phyloP scores from a whole-genome alignment of 2,329 filamentous ascomycete species.

The Aspergillus pseudotamarii region DNA sequence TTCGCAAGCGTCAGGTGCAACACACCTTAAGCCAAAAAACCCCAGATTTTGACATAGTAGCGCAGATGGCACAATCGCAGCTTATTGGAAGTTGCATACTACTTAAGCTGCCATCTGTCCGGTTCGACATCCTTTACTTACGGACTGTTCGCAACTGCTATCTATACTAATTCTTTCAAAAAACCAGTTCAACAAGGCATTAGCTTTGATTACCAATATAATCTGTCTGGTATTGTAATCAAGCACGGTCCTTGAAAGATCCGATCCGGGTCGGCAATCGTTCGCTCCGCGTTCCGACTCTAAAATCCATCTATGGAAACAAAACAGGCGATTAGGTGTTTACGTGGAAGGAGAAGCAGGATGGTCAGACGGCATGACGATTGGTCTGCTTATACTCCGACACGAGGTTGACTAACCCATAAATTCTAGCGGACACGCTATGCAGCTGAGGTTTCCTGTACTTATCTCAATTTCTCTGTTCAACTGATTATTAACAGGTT shows the following conservation, averaged over 20 bases:
- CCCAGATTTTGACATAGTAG: not conserved
- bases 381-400: not conserved
- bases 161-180: not conserved
- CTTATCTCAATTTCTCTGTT: not conserved
- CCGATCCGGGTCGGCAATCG: constrained; percentile 1
- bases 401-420: not conserved
- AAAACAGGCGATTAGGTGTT: not conserved
- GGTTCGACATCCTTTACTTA: not conserved
- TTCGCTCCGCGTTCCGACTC: constrained; percentile 7
- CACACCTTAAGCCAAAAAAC: not conserved
- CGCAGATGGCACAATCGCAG: not conserved
- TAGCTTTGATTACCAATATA: not conserved
- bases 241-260: not conserved
- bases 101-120: not conserved
- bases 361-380: not conserved
- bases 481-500: not conserved
- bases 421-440: not conserved
- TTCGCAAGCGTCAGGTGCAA: not conserved
- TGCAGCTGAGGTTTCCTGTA: not conserved
- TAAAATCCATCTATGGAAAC: not conserved
- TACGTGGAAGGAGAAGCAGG: not conserved
- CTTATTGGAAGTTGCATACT: not conserved
- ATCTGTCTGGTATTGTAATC: not conserved
- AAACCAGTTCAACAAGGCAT: not conserved
- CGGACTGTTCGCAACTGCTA: not conserved